phyloP scores from a whole-genome alignment of 257 asterid species.

The Plectranthus barbatus region DNA sequence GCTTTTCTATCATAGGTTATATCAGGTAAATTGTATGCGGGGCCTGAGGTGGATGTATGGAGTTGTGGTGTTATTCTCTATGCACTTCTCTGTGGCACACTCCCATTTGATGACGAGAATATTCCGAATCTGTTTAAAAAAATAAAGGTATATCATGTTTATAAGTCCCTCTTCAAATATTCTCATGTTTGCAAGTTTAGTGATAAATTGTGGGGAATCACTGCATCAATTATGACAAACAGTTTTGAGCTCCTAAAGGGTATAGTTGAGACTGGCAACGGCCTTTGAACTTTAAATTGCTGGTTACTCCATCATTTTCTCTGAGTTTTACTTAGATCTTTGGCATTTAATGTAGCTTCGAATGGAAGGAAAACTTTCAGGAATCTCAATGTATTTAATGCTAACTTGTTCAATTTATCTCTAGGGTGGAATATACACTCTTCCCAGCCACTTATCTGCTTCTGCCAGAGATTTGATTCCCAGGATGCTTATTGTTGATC shows the following conservation, averaged over 20 bases:
- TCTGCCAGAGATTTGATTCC: slow-evolving; percentile 88
- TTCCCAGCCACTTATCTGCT: slow-evolving; percentile 89
- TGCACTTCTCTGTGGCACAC: slow-evolving; percentile 97
- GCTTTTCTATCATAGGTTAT: slow-evolving; percentile 51
- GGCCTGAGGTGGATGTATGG: slow-evolving; percentile 96
- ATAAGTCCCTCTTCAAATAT: background rate
- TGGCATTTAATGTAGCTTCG: background rate
- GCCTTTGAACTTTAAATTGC: background rate
- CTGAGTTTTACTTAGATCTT: background rate
- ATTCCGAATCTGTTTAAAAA: slow-evolving; percentile 85
- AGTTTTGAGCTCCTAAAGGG: background rate
- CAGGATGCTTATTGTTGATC: slow-evolving; percentile 90
- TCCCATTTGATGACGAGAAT: slow-evolving; percentile 93
- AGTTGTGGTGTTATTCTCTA: slow-evolving; percentile 95
- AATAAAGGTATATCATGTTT: slow-evolving; percentile 48
- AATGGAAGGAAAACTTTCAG: background rate
- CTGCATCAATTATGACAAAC: background rate
- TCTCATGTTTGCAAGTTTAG: background rate
- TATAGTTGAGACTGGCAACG: background rate
- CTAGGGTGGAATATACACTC: slow-evolving; percentile 92
- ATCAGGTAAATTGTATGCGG: slow-evolving; percentile 87
- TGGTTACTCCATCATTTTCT: background rate
- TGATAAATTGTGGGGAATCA: background rate
- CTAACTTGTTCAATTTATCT: slow-evolving; percentile 17
- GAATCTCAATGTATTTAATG: background rate